Evolutionary conservation across 2,329 filamentous ascomycete genomes (phyloP).

Genomic region (Scedosporium dehoogii): DNA sequence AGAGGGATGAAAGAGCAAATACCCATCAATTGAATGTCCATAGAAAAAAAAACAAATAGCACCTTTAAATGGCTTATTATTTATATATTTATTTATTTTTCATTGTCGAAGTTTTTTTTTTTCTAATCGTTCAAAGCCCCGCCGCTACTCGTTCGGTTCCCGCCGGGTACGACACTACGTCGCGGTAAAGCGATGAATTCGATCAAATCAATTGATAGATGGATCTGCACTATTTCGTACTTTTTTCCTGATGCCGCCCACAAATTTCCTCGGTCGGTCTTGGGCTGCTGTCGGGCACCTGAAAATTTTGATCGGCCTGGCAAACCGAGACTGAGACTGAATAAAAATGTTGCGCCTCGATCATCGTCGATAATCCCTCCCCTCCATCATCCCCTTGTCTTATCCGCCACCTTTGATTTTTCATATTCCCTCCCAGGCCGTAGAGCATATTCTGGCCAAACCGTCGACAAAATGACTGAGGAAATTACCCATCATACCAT

Average conservation of each 20-base stretch:
- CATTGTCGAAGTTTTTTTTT: no score
- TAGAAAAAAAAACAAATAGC: no score
- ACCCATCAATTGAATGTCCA: no score
- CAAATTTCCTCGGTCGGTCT: background rate
- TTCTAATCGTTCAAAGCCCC: no score
- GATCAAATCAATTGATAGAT: no score
- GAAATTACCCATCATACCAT: constrained; percentile 49
- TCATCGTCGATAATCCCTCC: background rate
- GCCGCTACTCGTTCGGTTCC: no score
- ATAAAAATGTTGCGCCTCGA: background rate
- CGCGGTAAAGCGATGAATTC: background rate
- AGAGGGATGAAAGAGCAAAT: no score
- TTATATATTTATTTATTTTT: no score
- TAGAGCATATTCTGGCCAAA: background rate
- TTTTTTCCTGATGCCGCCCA: background rate
- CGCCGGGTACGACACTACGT: no score
- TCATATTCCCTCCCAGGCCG: background rate
- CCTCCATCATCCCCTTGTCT: constrained; percentile 7
- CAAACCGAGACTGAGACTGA: no score
- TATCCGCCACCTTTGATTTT: background rate
- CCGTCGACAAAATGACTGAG: constrained; percentile 6
- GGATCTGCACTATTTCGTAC: background rate
- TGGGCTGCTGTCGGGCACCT: background rate
- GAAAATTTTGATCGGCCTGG: background rate
- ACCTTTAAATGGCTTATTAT: no score